These are phyloP conservation scores for Mollisiaceae sp. DNA, from an alignment of 2,329 filamentous ascomycete genomes.

Conservation along the genomic window DNA sequence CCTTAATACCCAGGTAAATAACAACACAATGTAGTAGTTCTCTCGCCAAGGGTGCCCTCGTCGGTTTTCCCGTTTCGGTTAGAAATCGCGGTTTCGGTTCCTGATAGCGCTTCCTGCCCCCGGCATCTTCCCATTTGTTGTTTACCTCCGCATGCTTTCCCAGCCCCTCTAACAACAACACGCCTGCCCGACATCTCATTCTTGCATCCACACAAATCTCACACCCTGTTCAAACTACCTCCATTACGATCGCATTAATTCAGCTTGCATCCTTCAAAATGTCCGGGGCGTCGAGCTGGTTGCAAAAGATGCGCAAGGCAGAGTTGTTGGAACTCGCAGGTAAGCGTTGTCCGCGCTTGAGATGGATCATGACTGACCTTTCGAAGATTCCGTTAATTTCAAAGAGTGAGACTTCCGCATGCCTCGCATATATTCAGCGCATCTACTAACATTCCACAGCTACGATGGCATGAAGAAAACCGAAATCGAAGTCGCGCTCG, in stretches of 20 bases:
- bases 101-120: conserved; percentile 3
- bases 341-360: too few relatives aligned
- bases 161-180: conserved; percentile 19
- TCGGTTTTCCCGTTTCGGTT: too few relatives aligned
- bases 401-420: conserved; percentile 62
- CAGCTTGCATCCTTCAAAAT: conserved; percentile 58
- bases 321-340: conserved; percentile 75
- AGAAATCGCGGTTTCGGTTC: too few relatives aligned
- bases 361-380: too few relatives aligned
- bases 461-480: conserved; percentile 75
- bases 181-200: conserved; percentile 14
- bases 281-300: conserved; percentile 71
- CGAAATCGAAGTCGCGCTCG: conserved; percentile 77
- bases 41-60: too few relatives aligned
- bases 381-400: conserved; percentile 63
- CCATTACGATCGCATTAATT: conserved; percentile 49
- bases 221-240: conserved; percentile 25
- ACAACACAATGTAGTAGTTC: too few relatives aligned
- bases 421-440: conserved; percentile 15
- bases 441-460: conserved; percentile 50
- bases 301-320: conserved; percentile 81
- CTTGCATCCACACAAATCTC: conserved; percentile 18
- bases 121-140: conserved; percentile 9
- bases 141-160: conserved; percentile 16
- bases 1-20: too few relatives aligned